phyloP scores from a whole-genome alignment of 2,329 filamentous ascomycete species.

The Phoma sp. region DNA sequence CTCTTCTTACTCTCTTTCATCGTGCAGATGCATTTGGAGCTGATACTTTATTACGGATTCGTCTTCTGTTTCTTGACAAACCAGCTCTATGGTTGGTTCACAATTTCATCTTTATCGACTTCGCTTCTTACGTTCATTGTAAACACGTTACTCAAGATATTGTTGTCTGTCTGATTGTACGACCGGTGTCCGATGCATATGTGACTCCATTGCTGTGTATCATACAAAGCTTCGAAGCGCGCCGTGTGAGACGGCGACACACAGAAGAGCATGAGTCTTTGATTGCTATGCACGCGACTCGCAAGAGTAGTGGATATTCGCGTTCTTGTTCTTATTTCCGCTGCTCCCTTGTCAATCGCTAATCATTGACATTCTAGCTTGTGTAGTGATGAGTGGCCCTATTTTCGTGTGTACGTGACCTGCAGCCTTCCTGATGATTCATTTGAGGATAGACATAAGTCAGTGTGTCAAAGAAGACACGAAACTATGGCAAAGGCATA shows the following conservation, averaged over 20 bases:
- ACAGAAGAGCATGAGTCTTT: background rate
- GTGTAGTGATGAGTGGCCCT: too few species aligned
- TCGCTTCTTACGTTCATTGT: constrained; percentile 30
- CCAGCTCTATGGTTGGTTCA: background rate
- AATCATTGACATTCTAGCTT: too few species aligned
- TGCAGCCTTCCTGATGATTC: too few species aligned
- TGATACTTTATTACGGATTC: background rate
- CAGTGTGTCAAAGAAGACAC: too few species aligned
- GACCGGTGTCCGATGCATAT: background rate
- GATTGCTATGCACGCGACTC: constrained; percentile 6
- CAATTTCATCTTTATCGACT: background rate
- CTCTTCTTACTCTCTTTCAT: constrained; percentile 11
- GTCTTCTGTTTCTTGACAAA: background rate
- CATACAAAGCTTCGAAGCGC: background rate
- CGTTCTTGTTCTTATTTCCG: too few species aligned
- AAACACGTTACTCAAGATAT: constrained; percentile 14
- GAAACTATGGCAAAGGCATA: too few species aligned
- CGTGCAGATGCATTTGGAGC: constrained; percentile 6
- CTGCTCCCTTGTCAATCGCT: too few species aligned
- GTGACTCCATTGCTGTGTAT: too few species aligned
- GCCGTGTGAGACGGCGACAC: constrained; percentile 7
- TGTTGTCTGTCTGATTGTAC: background rate
- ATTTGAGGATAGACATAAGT: too few species aligned
- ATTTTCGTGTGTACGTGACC: too few species aligned
- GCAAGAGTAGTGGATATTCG: too few species aligned